Evolutionary conservation across 2,329 filamentous ascomycete species (phyloP).

Genomic region (Epichloe baconii): DNA sequence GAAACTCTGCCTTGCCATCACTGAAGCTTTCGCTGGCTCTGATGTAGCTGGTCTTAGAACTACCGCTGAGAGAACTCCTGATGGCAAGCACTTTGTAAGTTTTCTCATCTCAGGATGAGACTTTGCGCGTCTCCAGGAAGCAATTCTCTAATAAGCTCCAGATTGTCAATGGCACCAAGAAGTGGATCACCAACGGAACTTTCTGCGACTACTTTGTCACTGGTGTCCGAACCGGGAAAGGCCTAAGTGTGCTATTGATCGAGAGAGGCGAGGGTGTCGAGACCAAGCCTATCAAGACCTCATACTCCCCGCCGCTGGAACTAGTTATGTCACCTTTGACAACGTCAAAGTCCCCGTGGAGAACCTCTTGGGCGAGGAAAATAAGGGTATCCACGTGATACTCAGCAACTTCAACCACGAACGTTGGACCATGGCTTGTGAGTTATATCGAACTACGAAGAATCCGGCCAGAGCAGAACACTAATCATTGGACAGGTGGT

Average conservation of each 20-base stretch:
- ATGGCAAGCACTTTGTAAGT: constrained; percentile 59
- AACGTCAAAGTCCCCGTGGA: constrained; percentile 74
- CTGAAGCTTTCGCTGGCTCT: constrained; percentile 70
- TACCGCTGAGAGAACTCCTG: constrained; percentile 61
- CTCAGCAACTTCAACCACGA: constrained; percentile 84
- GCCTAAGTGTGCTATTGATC: constrained; percentile 65
- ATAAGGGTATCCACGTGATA: constrained; percentile 77
- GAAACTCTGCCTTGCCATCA: constrained; percentile 81
- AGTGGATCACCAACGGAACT: constrained; percentile 76
- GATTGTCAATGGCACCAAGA: constrained; percentile 62
- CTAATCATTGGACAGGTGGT: constrained; percentile 23
- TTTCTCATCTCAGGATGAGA: background rate
- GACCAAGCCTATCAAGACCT: constrained; percentile 67
- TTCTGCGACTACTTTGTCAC: constrained; percentile 76
- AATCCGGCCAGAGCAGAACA: constrained; percentile 2
- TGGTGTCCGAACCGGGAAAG: constrained; percentile 66
- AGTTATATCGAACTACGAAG: constrained; percentile 12
- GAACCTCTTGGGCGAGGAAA: constrained; percentile 67
- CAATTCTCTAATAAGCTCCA: constrained; percentile 6
- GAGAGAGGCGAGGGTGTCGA: constrained; percentile 61
- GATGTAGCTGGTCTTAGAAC: constrained; percentile 73
- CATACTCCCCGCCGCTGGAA: constrained; percentile 69
- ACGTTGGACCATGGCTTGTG: constrained; percentile 62
- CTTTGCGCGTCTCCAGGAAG: background rate
- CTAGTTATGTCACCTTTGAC: constrained; percentile 69